These are phyloP conservation scores for Stipa capillata DNA, from an alignment of 176 grass and related monocot genomes.

Conservation along the genomic window DNA sequence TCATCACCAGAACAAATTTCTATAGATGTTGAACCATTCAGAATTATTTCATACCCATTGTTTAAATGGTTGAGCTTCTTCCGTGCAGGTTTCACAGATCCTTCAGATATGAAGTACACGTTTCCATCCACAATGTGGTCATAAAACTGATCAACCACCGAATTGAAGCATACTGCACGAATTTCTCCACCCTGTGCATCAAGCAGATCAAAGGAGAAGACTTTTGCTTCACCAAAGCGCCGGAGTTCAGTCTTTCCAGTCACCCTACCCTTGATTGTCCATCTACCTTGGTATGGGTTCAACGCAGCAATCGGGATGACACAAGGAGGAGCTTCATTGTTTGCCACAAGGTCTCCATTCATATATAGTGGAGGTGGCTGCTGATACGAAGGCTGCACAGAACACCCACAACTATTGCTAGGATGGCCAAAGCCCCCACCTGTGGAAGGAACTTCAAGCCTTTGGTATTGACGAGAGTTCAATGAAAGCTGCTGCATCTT, in stretches of 20 bases:
- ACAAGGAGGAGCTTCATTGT: conserved; percentile 39
- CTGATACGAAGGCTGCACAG: conserved; percentile 32
- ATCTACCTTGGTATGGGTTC: conserved; percentile 59
- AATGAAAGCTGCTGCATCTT: conserved; percentile 28
- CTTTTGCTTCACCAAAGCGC: conserved; percentile 42
- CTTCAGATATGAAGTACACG: conserved; percentile 82
- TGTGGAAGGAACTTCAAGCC: conserved; percentile 25
- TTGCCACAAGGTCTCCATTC: conserved; percentile 56
- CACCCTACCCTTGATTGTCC: conserved; percentile 90
- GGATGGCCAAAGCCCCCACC: conserved; percentile 26
- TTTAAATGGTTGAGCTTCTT: conserved; percentile 50
- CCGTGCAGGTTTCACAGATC: conserved; percentile 35
- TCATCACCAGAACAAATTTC: conserved; percentile 57
- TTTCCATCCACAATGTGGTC: conserved; percentile 60
- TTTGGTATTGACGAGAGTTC: conserved; percentile 46
- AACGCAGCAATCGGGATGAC: conserved; percentile 53
- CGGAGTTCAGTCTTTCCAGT: conserved; percentile 50
- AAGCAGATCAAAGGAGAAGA: conserved; percentile 82
- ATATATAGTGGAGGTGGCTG: conserved; percentile 43
- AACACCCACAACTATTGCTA: conserved; percentile 25
- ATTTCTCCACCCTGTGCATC: conserved; percentile 75
- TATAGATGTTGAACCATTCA: conserved; percentile 33
- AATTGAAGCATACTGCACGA: conserved; percentile 61
- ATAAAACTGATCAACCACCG: conserved; percentile 42
- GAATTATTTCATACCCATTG: conserved; percentile 49